phyloP scores from a whole-genome alignment of 2,329 filamentous ascomycete species.

The Fusarium begoniae region DNA sequence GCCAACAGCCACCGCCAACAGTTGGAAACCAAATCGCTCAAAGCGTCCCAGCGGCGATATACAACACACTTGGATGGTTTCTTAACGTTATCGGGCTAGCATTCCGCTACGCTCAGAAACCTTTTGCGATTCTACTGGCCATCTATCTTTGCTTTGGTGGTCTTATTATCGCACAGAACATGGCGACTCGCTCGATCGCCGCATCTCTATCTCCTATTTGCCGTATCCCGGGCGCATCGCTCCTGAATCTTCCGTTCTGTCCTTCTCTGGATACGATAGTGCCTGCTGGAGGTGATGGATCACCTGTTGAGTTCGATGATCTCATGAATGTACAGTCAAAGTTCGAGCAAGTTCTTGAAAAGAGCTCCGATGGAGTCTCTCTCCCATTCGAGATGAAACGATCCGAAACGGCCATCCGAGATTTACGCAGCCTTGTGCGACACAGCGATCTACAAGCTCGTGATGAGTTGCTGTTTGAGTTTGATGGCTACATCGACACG shows the following conservation, averaged over 20 bases:
- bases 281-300: conserved; percentile 29
- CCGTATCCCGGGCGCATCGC: conserved; percentile 70
- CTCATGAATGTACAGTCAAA: conserved; percentile 78
- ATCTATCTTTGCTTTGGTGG: conserved; percentile 68
- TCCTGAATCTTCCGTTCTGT: conserved; percentile 73
- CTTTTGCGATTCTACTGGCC: conserved; percentile 69
- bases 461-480: conserved; percentile 77
- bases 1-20: conserved; percentile 13
- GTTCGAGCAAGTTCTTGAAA: conserved; percentile 79
- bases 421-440: conserved; percentile 76
- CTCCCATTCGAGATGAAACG: conserved; percentile 83
- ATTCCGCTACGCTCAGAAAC: conserved; percentile 69
- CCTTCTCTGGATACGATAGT: conserved; percentile 44
- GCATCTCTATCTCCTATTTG: conserved; percentile 75
- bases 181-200: conserved; percentile 68
- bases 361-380: conserved; percentile 70
- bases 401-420: conserved; percentile 77
- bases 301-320: conserved; percentile 73
- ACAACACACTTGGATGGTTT: conserved; percentile 58
- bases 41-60: conserved; percentile 51
- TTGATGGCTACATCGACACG: conserved; percentile 78
- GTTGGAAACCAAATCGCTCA: conserved; percentile 47
- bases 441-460: conserved; percentile 74
- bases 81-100: conserved; percentile 66
- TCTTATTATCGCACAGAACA: conserved; percentile 67